Conservation (phyloP, 176 grass and related monocot species). For the Calamus simplicifolius region DNA sequence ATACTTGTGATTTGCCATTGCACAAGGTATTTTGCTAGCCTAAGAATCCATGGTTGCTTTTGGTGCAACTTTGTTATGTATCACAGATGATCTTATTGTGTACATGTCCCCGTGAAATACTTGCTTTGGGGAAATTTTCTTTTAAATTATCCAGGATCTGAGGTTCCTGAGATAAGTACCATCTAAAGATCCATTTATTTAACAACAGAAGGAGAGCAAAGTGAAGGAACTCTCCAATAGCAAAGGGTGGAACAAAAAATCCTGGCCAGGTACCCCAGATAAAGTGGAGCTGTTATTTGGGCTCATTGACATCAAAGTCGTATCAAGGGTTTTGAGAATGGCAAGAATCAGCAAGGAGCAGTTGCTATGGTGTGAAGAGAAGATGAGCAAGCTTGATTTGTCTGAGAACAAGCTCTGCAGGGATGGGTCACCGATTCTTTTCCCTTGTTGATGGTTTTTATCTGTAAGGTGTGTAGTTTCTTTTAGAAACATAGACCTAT, state of each 20-base stretch:
- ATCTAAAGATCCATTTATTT: neutral
- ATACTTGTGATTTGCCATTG: too few species aligned
- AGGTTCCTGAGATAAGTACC: too few species aligned
- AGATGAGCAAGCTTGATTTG: slow-evolving; percentile 97
- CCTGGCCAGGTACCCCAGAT: slow-evolving; percentile 59
- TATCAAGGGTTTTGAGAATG: slow-evolving; percentile 78
- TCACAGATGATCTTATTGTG: too few species aligned
- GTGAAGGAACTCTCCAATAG: slow-evolving; percentile 93
- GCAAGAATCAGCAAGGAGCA: slow-evolving; percentile 80
- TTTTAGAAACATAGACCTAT: neutral
- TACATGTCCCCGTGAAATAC: too few species aligned
- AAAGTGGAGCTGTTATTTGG: slow-evolving; percentile 87
- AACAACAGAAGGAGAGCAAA: slow-evolving; percentile 70
- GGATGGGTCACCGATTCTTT: slow-evolving; percentile 68
- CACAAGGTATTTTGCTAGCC: too few species aligned
- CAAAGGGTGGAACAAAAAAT: slow-evolving; percentile 67
- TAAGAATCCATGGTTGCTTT: too few species aligned
- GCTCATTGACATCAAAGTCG: slow-evolving; percentile 82
- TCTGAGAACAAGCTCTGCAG: slow-evolving; percentile 58
- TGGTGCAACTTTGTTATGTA: too few species aligned
- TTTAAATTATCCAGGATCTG: too few species aligned
- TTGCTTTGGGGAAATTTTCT: too few species aligned
- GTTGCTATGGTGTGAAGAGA: slow-evolving; percentile 97
- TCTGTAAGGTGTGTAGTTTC: neutral
- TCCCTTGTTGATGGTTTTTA: slow-evolving; percentile 54